Evolutionary conservation across 345 rosid genomes (phyloP).

Genomic region (Salix exigua): DNA sequence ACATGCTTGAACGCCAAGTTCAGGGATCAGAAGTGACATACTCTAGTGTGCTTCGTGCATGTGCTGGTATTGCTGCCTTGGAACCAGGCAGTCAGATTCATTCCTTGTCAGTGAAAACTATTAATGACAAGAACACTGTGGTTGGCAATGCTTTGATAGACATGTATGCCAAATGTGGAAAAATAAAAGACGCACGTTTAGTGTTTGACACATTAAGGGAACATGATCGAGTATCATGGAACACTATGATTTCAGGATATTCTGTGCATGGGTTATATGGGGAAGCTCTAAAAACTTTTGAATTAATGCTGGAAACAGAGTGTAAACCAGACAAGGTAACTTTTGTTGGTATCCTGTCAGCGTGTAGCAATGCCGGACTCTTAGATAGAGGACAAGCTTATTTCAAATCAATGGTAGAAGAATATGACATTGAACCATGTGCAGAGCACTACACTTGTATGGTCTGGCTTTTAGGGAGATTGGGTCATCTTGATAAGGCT

Average conservation of each 20-base stretch:
- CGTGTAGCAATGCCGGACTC: conserved; percentile 77
- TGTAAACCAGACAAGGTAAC: conserved; percentile 61
- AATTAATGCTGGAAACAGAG: conserved; percentile 52
- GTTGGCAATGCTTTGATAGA: conserved; percentile 78
- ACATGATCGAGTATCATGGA: conserved; percentile 67
- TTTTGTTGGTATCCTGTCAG: conserved; percentile 73
- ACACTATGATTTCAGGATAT: conserved; percentile 76
- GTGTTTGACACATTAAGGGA: conserved; percentile 50
- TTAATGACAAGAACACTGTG: conserved; percentile 41
- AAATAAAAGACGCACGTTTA: conserved; percentile 49
- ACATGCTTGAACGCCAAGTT: conserved; percentile 48
- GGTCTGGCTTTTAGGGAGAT: conserved; percentile 78
- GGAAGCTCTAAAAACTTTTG: conserved; percentile 56
- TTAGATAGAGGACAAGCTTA: conserved; percentile 54
- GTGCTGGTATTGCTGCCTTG: conserved; percentile 73
- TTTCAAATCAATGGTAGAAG: conserved; percentile 66
- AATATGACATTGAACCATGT: conserved; percentile 65
- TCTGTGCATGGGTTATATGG: conserved; percentile 61
- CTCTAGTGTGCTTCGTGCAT: conserved; percentile 66
- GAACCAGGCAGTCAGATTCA: conserved; percentile 74
- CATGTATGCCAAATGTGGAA: conserved; percentile 95
- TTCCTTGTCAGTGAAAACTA: conserved; percentile 53
- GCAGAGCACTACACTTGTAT: conserved; percentile 79
- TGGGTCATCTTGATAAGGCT: conserved; percentile 69
- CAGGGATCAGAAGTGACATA: conserved; percentile 74